Percentiles rank a stretch among this genome's conserved stretches.
phyloP scores from a whole-genome alignment of 768 basidiomycete species.

The Mycena pura region DNA sequence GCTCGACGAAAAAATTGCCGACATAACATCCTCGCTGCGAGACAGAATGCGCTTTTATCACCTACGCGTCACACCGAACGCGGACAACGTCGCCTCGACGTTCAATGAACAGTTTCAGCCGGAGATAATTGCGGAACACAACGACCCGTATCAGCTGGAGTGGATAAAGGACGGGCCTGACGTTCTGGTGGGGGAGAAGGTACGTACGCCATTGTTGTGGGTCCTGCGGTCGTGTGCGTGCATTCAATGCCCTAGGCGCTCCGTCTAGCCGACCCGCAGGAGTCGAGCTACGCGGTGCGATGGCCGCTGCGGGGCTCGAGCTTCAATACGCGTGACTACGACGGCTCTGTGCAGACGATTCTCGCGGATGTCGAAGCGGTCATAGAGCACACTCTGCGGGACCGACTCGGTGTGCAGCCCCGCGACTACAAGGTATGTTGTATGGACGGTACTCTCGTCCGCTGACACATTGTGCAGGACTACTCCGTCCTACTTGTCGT shows the following conservation, averaged over 20 bases:
- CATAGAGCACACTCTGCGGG: slow-evolving; percentile 63
- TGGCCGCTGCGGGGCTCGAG: slow-evolving; percentile 85
- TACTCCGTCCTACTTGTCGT: slow-evolving; percentile 89
- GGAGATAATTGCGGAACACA: slow-evolving; percentile 83
- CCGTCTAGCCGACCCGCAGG: slow-evolving; percentile 69
- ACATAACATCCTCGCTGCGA: slow-evolving; percentile 73
- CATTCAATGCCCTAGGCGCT: slow-evolving; percentile 57
- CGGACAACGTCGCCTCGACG: slow-evolving; percentile 69
- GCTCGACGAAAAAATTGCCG: slow-evolving; percentile 81
- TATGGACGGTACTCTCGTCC: not conserved
- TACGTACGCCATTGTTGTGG: slow-evolving; percentile 37
- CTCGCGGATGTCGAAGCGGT: slow-evolving; percentile 83
- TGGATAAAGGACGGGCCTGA: slow-evolving; percentile 76
- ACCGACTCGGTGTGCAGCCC: slow-evolving; percentile 60
- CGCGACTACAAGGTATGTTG: slow-evolving; percentile 65
- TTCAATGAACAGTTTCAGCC: slow-evolving; percentile 87
- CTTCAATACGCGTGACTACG: slow-evolving; percentile 85
- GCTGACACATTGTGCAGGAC: slow-evolving; percentile 54
- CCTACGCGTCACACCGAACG: slow-evolving; percentile 74
- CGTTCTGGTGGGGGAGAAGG: slow-evolving; percentile 76
- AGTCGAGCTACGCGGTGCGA: slow-evolving; percentile 72
- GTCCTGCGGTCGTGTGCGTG: not conserved
- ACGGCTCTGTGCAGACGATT: slow-evolving; percentile 63
- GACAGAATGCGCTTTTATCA: slow-evolving; percentile 90
- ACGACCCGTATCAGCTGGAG: slow-evolving; percentile 83